Evolutionary conservation across 148 eudicot genomes (phyloP).

Genomic region (Persicaria tinctoria): DNA sequence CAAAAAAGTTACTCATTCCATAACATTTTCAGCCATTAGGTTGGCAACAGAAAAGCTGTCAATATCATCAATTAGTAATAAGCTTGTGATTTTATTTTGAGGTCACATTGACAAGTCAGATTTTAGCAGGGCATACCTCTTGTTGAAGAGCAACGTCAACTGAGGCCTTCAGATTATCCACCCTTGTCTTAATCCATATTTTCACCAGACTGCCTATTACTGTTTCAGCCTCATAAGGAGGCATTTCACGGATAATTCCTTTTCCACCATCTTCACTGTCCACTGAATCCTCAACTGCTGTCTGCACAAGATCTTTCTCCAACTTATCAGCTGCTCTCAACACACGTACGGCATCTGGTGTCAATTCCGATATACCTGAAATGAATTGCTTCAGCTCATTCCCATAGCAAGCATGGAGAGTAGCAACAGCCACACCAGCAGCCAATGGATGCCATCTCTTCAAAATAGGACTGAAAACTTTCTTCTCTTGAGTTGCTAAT

Average conservation of each 20-base stretch:
- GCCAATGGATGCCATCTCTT: conserved; percentile 97
- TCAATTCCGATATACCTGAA: conserved; percentile 70
- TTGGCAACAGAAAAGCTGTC: not conserved
- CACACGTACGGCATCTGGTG: conserved; percentile 89
- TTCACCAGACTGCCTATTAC: conserved; percentile 80
- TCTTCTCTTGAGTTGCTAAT: conserved; percentile 77
- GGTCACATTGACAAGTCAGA: no score
- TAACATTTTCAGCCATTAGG: not conserved
- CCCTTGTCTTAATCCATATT: conserved; percentile 77
- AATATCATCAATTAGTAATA: not conserved
- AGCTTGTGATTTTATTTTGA: no score
- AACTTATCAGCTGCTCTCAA: conserved; percentile 91
- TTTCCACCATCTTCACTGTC: conserved; percentile 98
- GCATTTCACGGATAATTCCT: conserved; percentile 97
- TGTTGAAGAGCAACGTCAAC: conserved; percentile 73
- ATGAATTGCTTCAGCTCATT: conserved; percentile 89
- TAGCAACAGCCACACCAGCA: conserved; percentile 97
- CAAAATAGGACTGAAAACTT: conserved; percentile 74
- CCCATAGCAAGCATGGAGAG: conserved; percentile 93
- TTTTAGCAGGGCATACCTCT: conserved; percentile 74
- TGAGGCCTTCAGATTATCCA: conserved; percentile 69
- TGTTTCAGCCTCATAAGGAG: conserved; percentile 96
- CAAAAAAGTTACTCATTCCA: not conserved
- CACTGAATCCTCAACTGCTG: conserved; percentile 98
- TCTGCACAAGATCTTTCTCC: conserved; percentile 90